Evolutionary conservation across 176 grass and related monocot genomes (phyloP).

Genomic region (Eleusine coracana): DNA sequence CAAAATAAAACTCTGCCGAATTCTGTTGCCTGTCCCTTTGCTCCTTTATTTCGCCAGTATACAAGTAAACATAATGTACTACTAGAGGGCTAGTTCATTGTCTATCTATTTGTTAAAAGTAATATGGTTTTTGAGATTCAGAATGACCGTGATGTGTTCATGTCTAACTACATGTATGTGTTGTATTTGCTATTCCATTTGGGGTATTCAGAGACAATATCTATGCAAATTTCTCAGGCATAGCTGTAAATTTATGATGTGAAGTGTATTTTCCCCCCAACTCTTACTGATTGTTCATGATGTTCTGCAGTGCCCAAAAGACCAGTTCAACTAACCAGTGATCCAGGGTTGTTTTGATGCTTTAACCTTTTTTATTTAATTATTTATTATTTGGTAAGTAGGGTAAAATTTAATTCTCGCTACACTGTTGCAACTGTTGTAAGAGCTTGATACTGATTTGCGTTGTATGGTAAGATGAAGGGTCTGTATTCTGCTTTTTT

Average conservation of each 20-base stretch:
- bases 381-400: background rate
- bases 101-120: constrained; percentile 26
- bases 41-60: constrained; percentile 3
- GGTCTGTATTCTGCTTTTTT: background rate
- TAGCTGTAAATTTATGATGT: constrained; percentile 33
- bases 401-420: background rate
- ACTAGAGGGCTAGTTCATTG: constrained; percentile 32
- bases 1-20: constrained; percentile 51
- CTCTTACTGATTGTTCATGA: too few species aligned
- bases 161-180: constrained; percentile 35
- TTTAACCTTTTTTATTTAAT: background rate
- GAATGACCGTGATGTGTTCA: constrained; percentile 21
- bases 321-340: background rate
- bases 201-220: background rate
- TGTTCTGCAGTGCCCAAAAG: background rate
- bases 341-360: background rate
- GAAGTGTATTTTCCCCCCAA: background rate
- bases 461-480: background rate
- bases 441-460: background rate
- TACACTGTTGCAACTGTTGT: background rate
- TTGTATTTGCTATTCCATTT: constrained; percentile 4
- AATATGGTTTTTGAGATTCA: background rate
- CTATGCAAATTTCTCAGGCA: background rate
- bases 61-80: constrained; percentile 39
- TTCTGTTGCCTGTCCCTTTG: background rate